phyloP scores from a whole-genome alignment of 371 early-diverging fungal species.

The Actinomucor elegans region DNA sequence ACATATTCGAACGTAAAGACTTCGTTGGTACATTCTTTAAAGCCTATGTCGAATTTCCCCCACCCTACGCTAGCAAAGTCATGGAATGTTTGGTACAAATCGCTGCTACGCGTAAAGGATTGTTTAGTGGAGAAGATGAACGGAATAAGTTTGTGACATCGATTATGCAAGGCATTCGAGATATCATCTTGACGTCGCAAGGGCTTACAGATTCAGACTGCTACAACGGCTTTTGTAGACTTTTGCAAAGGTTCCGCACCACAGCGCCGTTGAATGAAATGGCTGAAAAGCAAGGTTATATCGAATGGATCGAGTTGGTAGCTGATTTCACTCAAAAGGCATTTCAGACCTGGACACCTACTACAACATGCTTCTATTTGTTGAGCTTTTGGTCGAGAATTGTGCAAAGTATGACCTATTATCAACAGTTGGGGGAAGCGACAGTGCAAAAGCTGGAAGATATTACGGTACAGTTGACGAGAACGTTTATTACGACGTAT shows the following conservation, averaged over 20 bases:
- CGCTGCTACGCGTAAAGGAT: conserved; percentile 76
- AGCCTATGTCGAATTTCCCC: conserved; percentile 55
- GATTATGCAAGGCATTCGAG: conserved; percentile 64
- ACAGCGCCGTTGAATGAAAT: conserved; percentile 75
- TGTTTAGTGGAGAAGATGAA: conserved; percentile 69
- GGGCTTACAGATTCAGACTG: conserved; percentile 68
- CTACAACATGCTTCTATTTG: conserved; percentile 57
- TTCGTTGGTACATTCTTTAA: conserved; percentile 67
- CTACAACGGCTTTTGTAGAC: conserved; percentile 80
- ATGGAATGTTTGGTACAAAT: conserved; percentile 81
- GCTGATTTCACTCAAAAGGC: conserved; percentile 72
- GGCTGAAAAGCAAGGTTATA: conserved; percentile 58
- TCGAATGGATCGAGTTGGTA: conserved; percentile 66
- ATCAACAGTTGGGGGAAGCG: conserved; percentile 23
- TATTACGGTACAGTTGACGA: conserved; percentile 34
- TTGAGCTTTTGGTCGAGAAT: conserved; percentile 82
- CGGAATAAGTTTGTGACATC: conserved; percentile 61
- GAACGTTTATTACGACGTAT: conserved; percentile 49
- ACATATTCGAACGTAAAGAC: conserved; percentile 56
- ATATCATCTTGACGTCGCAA: conserved; percentile 54
- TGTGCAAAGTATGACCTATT: conserved; percentile 56
- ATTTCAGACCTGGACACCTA: conserved; percentile 65
- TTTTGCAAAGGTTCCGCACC: conserved; percentile 75
- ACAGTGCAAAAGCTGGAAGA: conserved; percentile 15
- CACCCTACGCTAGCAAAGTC: conserved; percentile 48